Conservation (phyloP, 257 asterid species). For the Leptodermis oblonga region DNA sequence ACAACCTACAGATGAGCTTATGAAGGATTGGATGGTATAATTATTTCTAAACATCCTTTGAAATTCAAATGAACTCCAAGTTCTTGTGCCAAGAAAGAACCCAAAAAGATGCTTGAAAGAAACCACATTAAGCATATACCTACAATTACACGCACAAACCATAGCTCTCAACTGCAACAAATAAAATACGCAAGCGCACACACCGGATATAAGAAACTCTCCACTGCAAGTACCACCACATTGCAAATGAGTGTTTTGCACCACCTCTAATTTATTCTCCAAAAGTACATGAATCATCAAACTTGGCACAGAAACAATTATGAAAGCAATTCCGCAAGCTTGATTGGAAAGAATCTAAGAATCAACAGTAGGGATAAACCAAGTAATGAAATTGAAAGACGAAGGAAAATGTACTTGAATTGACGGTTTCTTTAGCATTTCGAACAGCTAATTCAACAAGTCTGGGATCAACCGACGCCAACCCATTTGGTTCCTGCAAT, state of each 20-base stretch:
- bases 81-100: not conserved
- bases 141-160: too few relatives aligned
- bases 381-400: not conserved
- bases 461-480: slow-evolving; percentile 71
- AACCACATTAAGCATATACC: too few relatives aligned
- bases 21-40: not conserved
- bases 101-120: not conserved
- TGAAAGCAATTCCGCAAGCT: not conserved
- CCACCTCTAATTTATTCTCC: not conserved
- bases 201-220: too few relatives aligned
- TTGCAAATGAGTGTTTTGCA: not conserved
- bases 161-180: too few relatives aligned
- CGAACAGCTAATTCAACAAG: slow-evolving; percentile 78
- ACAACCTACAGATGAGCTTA: not conserved
- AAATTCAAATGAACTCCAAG: not conserved
- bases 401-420: slow-evolving; percentile 42
- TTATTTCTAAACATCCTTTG: not conserved
- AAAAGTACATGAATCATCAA: not conserved
- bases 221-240: too few relatives aligned
- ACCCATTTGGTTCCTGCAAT: slow-evolving; percentile 75
- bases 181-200: too few relatives aligned
- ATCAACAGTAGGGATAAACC: not conserved
- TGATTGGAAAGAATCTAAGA: not conserved
- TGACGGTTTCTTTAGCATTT: slow-evolving; percentile 74
- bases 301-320: not conserved